Conservation (phyloP, 2,329 filamentous ascomycete genomes). For the Hypoxylon sp. region DNA sequence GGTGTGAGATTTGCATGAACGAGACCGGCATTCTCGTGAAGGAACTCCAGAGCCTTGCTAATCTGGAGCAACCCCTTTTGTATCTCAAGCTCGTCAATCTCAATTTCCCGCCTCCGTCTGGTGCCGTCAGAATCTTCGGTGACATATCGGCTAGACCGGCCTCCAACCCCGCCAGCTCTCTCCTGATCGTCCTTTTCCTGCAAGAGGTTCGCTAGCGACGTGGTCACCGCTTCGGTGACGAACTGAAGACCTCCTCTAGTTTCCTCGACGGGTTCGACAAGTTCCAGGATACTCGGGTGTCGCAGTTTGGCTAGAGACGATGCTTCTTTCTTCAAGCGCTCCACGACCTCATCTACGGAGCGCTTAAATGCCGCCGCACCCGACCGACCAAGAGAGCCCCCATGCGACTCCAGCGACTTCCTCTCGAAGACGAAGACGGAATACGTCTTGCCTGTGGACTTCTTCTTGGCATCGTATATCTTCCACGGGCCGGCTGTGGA, state of each 20-base stretch:
- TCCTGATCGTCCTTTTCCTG: slow-evolving; percentile 93
- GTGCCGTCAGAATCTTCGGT: slow-evolving; percentile 84
- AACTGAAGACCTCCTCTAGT: slow-evolving; percentile 95
- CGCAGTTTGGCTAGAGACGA: slow-evolving; percentile 88
- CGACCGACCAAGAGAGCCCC: slow-evolving; percentile 72
- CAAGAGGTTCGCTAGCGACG: slow-evolving; percentile 85
- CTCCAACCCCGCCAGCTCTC: slow-evolving; percentile 75
- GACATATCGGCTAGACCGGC: slow-evolving; percentile 83
- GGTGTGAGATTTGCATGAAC: slow-evolving; percentile 96
- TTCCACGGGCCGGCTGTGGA: slow-evolving; percentile 94
- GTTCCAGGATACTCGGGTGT: slow-evolving; percentile 91
- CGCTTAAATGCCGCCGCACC: slow-evolving; percentile 81
- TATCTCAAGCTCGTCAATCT: slow-evolving; percentile 97
- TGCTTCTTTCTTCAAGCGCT: slow-evolving; percentile 92
- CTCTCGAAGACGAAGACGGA: slow-evolving; percentile 96
- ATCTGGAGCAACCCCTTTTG: slow-evolving; percentile 96
- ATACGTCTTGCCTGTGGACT: slow-evolving; percentile 88
- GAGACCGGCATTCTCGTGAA: slow-evolving; percentile 94
- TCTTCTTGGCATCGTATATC: slow-evolving; percentile 97
- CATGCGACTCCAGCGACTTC: slow-evolving; percentile 82
- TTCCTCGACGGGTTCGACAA: slow-evolving; percentile 96
- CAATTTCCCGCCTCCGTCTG: slow-evolving; percentile 81
- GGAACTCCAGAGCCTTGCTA: slow-evolving; percentile 92
- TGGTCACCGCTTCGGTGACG: slow-evolving; percentile 91
- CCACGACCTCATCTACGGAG: slow-evolving; percentile 86